phyloP scores from a whole-genome alignment of 352 stramenopile species.

The Pythium dissimile region DNA sequence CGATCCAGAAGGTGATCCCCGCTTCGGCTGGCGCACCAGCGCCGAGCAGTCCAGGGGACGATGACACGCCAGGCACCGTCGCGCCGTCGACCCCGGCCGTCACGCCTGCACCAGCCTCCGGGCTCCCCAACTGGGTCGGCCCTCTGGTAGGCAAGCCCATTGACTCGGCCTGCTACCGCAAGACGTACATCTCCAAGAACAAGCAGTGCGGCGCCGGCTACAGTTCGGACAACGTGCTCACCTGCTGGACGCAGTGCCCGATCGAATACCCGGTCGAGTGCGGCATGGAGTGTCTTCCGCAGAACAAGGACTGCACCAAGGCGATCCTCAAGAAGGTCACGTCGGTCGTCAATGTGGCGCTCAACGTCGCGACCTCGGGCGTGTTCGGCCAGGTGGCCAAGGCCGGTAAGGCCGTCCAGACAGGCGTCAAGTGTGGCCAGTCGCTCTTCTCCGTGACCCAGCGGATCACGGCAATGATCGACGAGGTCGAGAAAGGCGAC shows the following conservation, averaged over 20 bases:
- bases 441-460: conserved; percentile 15
- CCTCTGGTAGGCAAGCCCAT: conserved; percentile 13
- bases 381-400: conserved; percentile 32
- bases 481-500: conserved; percentile 12
- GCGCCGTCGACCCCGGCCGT: background rate
- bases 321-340: conserved; percentile 41
- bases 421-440: conserved; percentile 23
- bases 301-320: conserved; percentile 54
- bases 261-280: conserved; percentile 55
- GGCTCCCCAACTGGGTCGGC: conserved; percentile 18
- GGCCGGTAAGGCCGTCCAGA: conserved; percentile 15
- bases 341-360: conserved; percentile 32
- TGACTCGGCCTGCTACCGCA: conserved; percentile 25
- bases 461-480: conserved; percentile 8
- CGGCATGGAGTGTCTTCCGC: conserved; percentile 53
- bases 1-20: background rate
- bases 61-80: background rate
- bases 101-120: background rate
- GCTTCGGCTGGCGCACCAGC: background rate
- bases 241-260: conserved; percentile 56
- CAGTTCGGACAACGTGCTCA: conserved; percentile 43
- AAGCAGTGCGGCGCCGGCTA: conserved; percentile 37
- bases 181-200: conserved; percentile 30
- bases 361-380: conserved; percentile 35
- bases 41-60: background rate